Evolutionary conservation across 2,329 filamentous ascomycete genomes (phyloP).

Genomic region (Sclerotinia trifoliorum): DNA sequence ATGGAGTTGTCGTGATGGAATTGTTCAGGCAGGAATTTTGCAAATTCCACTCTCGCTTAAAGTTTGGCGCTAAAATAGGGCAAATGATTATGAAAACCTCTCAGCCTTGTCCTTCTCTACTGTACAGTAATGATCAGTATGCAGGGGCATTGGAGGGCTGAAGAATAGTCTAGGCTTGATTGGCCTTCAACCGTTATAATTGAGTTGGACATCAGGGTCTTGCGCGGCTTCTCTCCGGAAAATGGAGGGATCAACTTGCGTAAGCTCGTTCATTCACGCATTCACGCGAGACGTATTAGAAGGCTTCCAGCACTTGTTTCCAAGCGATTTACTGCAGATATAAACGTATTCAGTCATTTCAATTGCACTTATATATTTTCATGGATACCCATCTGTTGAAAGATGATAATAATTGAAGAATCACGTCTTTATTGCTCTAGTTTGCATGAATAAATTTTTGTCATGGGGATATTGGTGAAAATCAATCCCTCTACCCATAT

Average conservation of each 20-base stretch:
- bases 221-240: not conserved
- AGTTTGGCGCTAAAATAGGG: slow-evolving; percentile 19
- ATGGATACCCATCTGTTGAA: not conserved
- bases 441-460: slow-evolving; percentile 32
- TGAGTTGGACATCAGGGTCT: not conserved
- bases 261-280: no score
- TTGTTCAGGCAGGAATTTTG: slow-evolving; percentile 21
- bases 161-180: not conserved
- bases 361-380: not conserved
- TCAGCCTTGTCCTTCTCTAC: slow-evolving; percentile 8
- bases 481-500: slow-evolving; percentile 32
- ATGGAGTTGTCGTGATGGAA: slow-evolving; percentile 28
- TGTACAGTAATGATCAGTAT: not conserved
- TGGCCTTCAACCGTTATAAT: not conserved
- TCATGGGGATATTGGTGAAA: slow-evolving; percentile 30
- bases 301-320: not conserved
- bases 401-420: slow-evolving; percentile 32
- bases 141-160: not conserved
- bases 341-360: not conserved
- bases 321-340: not conserved
- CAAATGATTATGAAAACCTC: slow-evolving; percentile 3
- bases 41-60: slow-evolving; percentile 19
- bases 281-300: not conserved
- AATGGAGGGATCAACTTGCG: not conserved
- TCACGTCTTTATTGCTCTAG: slow-evolving; percentile 39